Evolutionary conservation across 129 eudicot species (phyloP).

Genomic region (Deinandra increscens): DNA sequence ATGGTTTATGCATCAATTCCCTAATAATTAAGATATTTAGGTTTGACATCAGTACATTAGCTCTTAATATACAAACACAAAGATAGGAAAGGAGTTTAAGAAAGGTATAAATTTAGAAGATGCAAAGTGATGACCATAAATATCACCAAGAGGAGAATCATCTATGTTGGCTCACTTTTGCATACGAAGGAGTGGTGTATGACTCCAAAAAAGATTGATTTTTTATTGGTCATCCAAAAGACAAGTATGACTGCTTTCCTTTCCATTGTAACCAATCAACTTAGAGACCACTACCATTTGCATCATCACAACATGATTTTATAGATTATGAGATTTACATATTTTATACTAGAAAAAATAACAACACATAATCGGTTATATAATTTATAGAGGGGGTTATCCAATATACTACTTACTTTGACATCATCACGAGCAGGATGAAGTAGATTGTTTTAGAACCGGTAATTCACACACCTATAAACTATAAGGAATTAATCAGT

Average conservation of each 20-base stretch:
- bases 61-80: slow-evolving; percentile 26
- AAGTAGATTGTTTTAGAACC: too few relatives aligned
- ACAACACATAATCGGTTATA: too few relatives aligned
- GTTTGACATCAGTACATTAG: slow-evolving; percentile 33
- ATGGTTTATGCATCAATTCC: slow-evolving; percentile 39
- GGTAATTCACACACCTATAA: too few relatives aligned
- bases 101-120: slow-evolving; percentile 33
- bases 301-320: slow-evolving; percentile 19
- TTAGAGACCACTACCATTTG: slow-evolving; percentile 28
- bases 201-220: slow-evolving; percentile 18
- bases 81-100: background rate
- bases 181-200: slow-evolving; percentile 19
- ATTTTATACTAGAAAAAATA: background rate
- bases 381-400: background rate
- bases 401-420: too few relatives aligned
- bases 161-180: slow-evolving; percentile 39
- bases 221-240: slow-evolving; percentile 28
- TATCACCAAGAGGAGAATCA: slow-evolving; percentile 36
- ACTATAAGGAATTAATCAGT: too few relatives aligned
- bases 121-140: slow-evolving; percentile 39
- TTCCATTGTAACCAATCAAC: slow-evolving; percentile 32
- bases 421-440: too few relatives aligned
- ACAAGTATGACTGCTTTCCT: slow-evolving; percentile 28
- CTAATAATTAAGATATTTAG: slow-evolving; percentile 26
- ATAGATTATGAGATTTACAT: background rate